Evolutionary conservation across 2,329 filamentous ascomycete species (phyloP).

Genomic region (Calycina marina): DNA sequence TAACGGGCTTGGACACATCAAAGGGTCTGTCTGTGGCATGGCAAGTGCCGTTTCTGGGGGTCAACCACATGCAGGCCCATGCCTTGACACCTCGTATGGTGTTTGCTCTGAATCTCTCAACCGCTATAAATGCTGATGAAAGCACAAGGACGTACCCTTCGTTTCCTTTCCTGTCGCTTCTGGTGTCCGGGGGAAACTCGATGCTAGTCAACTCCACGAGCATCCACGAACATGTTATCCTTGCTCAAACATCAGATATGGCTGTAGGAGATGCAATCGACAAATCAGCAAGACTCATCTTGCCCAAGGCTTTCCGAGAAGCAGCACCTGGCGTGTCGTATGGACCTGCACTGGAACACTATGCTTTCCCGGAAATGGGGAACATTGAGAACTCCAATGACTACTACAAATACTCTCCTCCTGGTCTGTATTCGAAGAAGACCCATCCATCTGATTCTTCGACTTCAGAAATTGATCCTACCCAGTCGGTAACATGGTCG

Average conservation of each 20-base stretch:
- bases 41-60: constrained; percentile 67
- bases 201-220: constrained; percentile 63
- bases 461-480: constrained; percentile 33
- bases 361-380: constrained; percentile 52
- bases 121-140: neutral
- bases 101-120: constrained; percentile 35
- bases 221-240: constrained; percentile 54
- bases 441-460: neutral
- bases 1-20: constrained; percentile 65
- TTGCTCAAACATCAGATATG: constrained; percentile 63
- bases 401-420: neutral
- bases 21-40: constrained; percentile 80
- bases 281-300: constrained; percentile 64
- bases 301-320: constrained; percentile 46
- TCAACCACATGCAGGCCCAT: constrained; percentile 97
- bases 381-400: constrained; percentile 20
- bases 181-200: constrained; percentile 88
- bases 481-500: constrained; percentile 49
- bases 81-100: constrained; percentile 75
- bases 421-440: neutral
- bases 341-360: constrained; percentile 62
- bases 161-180: constrained; percentile 78
- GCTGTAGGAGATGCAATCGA: constrained; percentile 86
- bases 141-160: constrained; percentile 25
- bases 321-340: constrained; percentile 56